Conservation (phyloP, 768 basidiomycete genomes). For the Cyclocybe cylindracea region DNA sequence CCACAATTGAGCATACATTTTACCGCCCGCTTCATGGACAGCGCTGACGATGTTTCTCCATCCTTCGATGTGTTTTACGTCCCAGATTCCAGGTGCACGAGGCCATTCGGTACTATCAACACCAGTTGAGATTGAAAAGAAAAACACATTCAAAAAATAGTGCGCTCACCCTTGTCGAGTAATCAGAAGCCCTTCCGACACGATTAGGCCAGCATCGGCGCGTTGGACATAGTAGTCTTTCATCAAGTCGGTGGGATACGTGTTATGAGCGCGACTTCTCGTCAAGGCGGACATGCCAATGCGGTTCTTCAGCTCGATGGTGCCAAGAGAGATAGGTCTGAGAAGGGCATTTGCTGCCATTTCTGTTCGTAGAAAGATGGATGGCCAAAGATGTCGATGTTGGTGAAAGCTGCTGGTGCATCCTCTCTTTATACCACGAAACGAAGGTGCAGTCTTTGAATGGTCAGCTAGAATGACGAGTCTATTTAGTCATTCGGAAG, state of each 20-base stretch:
- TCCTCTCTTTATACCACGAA: neutral
- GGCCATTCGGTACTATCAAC: constrained; percentile 41
- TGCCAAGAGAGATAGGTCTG: constrained; percentile 35
- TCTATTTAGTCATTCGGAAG: too few species aligned
- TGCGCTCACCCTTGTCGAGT: constrained; percentile 40
- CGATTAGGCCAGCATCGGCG: constrained; percentile 37
- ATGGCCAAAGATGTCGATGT: neutral
- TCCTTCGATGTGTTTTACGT: constrained; percentile 38
- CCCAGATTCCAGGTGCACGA: constrained; percentile 49
- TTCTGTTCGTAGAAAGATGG: neutral
- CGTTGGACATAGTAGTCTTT: constrained; percentile 44
- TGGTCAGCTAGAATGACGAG: too few species aligned
- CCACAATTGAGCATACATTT: constrained; percentile 49
- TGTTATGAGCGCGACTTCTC: constrained; percentile 36
- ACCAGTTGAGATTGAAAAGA: neutral
- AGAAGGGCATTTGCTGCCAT: constrained; percentile 20
- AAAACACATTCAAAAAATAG: neutral
- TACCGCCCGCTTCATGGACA: constrained; percentile 45
- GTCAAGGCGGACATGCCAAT: constrained; percentile 42
- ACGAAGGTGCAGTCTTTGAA: neutral
- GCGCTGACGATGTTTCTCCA: constrained; percentile 50
- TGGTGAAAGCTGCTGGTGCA: neutral
- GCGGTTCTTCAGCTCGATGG: constrained; percentile 36
- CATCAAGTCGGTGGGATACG: constrained; percentile 39
- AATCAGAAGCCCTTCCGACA: constrained; percentile 41